Percentiles rank a stretch among this genome's conserved stretches.
These are phyloP conservation scores for Volvox reticuliferus DNA, from an alignment of 139 green algal genomes.

Conservation along the genomic window DNA sequence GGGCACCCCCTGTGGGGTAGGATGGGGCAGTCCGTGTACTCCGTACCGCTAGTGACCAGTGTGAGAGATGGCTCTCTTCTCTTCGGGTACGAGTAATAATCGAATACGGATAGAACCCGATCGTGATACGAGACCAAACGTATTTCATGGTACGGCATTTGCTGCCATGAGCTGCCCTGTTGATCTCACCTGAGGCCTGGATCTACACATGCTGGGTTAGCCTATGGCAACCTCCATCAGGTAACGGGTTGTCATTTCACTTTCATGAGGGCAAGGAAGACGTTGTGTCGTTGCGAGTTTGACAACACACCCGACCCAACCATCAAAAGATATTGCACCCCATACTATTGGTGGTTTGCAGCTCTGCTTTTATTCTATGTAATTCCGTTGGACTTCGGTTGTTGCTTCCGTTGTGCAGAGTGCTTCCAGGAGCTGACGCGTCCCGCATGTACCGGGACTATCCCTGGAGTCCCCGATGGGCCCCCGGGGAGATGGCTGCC, in stretches of 20 bases:
- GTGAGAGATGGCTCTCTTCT: no score
- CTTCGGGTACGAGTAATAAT: no score
- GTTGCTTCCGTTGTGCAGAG: background rate
- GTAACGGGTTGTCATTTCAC: no score
- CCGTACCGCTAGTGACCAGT: no score
- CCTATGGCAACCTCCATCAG: no score
- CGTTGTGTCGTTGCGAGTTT: background rate
- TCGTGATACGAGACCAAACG: no score
- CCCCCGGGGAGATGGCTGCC: conserved; percentile 34
- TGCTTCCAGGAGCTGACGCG: background rate
- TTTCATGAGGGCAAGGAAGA: no score
- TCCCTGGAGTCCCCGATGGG: conserved; percentile 46
- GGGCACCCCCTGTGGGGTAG: no score
- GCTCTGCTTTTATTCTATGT: background rate
- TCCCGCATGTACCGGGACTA: conserved; percentile 32
- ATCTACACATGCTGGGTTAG: no score
- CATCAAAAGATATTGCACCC: background rate
- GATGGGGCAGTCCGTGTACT: no score
- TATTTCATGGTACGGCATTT: no score
- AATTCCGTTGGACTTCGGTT: background rate
- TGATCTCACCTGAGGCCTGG: background rate
- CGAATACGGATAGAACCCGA: no score
- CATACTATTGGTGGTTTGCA: background rate
- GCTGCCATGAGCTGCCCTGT: background rate
- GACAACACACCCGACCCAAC: background rate